Conservation (phyloP, 257 asterid genomes). For the Solanum rostratum region DNA sequence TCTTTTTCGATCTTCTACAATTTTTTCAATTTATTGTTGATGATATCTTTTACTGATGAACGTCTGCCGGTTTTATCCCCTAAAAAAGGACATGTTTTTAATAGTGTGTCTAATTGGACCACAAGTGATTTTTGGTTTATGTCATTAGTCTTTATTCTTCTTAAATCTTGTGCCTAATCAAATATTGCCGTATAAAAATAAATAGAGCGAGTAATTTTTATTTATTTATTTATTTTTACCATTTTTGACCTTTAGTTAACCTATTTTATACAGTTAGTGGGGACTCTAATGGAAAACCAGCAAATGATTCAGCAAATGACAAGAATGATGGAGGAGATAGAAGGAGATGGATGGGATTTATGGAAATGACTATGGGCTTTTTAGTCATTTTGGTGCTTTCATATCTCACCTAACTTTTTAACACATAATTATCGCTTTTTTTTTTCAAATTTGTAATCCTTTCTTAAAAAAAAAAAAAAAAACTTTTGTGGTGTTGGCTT, state of each 20-base stretch:
- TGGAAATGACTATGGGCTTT: background rate
- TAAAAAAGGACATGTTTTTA: background rate
- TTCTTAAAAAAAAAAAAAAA: too few species aligned
- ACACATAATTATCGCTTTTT: background rate
- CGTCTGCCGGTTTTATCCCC: background rate
- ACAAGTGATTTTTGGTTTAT: background rate
- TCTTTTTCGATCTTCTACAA: background rate
- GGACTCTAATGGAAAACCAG: background rate
- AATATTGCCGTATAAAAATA: background rate
- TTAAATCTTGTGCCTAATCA: background rate
- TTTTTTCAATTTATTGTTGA: background rate
- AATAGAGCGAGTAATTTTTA: background rate
- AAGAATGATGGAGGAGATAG: background rate
- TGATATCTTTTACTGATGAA: background rate
- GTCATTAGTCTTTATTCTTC: background rate
- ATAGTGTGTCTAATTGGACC: background rate
- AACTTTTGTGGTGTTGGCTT: background rate
- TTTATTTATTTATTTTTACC: background rate
- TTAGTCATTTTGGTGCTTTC: slow-evolving; percentile 12
- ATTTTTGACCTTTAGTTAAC: background rate
- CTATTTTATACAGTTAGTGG: background rate
- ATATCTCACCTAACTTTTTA: slow-evolving; percentile 5
- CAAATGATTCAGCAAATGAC: background rate
- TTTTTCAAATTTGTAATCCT: background rate
- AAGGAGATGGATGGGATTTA: background rate